phyloP scores from a whole-genome alignment of 1,284 basidiomycete species.

The Sporisorium reilianum region DNA sequence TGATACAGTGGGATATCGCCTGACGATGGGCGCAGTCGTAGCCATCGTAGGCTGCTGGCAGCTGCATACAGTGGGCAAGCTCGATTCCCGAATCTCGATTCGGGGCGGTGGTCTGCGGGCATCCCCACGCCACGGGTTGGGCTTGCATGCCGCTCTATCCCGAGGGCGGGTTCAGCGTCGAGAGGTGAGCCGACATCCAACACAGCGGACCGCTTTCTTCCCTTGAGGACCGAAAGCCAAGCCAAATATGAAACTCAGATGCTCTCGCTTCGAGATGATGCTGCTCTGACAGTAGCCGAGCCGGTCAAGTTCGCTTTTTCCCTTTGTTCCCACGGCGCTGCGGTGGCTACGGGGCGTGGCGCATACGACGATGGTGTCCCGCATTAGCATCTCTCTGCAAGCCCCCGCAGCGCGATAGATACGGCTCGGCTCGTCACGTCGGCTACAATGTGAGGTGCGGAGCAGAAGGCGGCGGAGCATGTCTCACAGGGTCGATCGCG shows the following conservation, averaged over 20 bases:
- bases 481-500: background rate
- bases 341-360: background rate
- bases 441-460: background rate
- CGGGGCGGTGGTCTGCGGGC: background rate
- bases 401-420: too few species aligned
- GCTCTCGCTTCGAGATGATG: background rate
- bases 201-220: background rate
- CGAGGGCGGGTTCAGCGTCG: background rate
- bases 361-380: background rate
- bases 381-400: background rate
- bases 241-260: constrained; percentile 1
- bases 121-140: background rate
- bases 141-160: background rate
- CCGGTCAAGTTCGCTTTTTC: background rate
- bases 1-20: background rate
- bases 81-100: too few species aligned
- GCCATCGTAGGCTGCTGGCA: background rate
- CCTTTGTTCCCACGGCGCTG: background rate
- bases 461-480: background rate
- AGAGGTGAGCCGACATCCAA: background rate
- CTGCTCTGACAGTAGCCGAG: too few species aligned
- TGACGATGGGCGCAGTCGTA: background rate
- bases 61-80: constrained; percentile 4
- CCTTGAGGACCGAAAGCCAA: background rate
- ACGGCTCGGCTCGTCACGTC: too few species aligned